Evolutionary conservation across 1,139 yeast species (phyloP).

Genomic region (Meyerozyma athensensis): DNA sequence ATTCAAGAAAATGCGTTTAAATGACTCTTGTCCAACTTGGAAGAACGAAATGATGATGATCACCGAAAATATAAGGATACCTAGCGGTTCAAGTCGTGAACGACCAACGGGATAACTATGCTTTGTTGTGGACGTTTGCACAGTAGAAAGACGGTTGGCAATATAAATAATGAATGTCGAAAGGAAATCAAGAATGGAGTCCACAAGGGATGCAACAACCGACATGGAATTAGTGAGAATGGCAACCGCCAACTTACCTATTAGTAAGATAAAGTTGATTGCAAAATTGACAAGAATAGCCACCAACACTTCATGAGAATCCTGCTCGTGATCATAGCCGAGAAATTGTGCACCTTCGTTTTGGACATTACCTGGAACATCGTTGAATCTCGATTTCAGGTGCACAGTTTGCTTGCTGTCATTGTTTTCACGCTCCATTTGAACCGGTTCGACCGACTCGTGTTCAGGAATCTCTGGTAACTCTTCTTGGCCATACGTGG

Average conservation of each 20-base stretch:
- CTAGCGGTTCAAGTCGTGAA: slow-evolving; percentile 70
- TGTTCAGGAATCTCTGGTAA: slow-evolving; percentile 13
- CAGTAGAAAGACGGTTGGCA: slow-evolving; percentile 56
- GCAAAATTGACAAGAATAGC: slow-evolving; percentile 66
- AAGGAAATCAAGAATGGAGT: slow-evolving; percentile 67
- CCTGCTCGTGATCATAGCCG: slow-evolving; percentile 43
- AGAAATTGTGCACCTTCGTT: slow-evolving; percentile 50
- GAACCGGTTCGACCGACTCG: slow-evolving; percentile 6
- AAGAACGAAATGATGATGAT: slow-evolving; percentile 67
- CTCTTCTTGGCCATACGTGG: slow-evolving; percentile 48
- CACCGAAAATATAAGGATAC: slow-evolving; percentile 68
- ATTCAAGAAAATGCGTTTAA: slow-evolving; percentile 28
- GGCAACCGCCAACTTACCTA: slow-evolving; percentile 63
- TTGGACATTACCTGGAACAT: slow-evolving; percentile 58
- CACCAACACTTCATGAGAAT: slow-evolving; percentile 40
- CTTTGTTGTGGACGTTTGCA: slow-evolving; percentile 46
- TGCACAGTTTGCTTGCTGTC: slow-evolving; percentile 9
- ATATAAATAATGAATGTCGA: slow-evolving; percentile 70
- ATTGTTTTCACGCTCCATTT: slow-evolving; percentile 5
- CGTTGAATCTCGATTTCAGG: slow-evolving; percentile 31
- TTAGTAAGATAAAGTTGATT: slow-evolving; percentile 53
- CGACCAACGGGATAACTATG: slow-evolving; percentile 64
- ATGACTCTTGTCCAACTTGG: slow-evolving; percentile 68
- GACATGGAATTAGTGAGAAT: slow-evolving; percentile 65
- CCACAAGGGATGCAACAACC: slow-evolving; percentile 72